Conservation (phyloP, 176 grass and related monocot genomes). For the Stipa capillata region DNA sequence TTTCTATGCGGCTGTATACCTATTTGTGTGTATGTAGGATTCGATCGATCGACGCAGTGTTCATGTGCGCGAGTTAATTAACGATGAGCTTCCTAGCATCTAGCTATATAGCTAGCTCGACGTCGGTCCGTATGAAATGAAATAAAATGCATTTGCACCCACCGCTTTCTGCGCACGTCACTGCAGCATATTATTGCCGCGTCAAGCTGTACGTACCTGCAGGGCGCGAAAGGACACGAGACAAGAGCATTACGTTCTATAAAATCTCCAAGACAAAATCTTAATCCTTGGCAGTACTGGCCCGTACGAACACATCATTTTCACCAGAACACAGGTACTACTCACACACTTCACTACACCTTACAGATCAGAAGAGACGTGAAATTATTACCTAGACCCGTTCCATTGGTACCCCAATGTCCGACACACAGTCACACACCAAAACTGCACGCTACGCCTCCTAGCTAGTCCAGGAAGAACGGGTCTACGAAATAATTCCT, state of each 20-base stretch:
- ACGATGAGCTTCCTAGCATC: background rate
- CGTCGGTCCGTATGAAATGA: background rate
- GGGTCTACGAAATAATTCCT: conserved; percentile 60
- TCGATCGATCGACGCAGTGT: background rate
- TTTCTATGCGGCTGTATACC: background rate
- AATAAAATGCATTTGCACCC: background rate
- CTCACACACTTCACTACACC: background rate
- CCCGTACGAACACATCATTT: background rate
- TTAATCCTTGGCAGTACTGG: conserved; percentile 29
- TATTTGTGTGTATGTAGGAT: background rate
- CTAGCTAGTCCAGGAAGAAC: conserved; percentile 39
- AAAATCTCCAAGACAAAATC: conserved; percentile 39
- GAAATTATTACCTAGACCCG: conserved; percentile 70
- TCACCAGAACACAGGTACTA: background rate
- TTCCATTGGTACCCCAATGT: conserved; percentile 44
- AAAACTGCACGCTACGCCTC: too few species aligned
- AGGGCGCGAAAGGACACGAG: conserved; percentile 2
- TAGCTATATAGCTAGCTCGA: background rate
- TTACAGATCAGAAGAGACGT: background rate
- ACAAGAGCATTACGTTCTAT: conserved; percentile 29
- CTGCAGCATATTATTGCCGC: conserved; percentile 23
- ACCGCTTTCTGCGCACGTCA: background rate
- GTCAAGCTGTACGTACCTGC: background rate
- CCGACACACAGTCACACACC: background rate
- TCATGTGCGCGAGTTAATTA: background rate